Percentiles rank a stretch among this genome's conserved stretches.
Evolutionary conservation across 306 rosid genomes (phyloP).

Genomic region (Quercus ilex): DNA sequence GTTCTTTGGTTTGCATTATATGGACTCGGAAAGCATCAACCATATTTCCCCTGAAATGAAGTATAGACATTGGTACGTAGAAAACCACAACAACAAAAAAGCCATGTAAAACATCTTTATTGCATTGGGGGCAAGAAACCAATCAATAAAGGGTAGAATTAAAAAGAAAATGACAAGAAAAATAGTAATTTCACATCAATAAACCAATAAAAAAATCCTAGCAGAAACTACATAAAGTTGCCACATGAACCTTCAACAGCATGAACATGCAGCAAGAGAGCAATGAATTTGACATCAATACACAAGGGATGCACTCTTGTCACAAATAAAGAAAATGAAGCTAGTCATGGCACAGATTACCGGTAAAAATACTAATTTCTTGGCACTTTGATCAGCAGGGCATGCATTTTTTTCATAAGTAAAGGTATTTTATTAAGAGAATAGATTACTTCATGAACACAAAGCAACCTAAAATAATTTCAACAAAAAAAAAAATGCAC

Average conservation of each 20-base stretch:
- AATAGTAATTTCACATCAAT: neutral
- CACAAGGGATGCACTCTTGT: neutral
- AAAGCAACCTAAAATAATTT: too few species aligned
- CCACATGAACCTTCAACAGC: neutral
- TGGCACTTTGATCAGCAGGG: too few species aligned
- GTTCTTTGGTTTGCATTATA: constrained; percentile 97
- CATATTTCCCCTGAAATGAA: constrained; percentile 83
- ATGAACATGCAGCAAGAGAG: neutral
- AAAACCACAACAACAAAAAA: neutral
- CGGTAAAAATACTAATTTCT: neutral
- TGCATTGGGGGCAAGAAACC: neutral
- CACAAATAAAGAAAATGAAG: neutral
- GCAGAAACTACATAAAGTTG: neutral
- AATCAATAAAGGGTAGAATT: neutral
- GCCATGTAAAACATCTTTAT: neutral
- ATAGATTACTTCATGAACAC: too few species aligned
- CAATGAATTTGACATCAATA: neutral
- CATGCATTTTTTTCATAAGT: too few species aligned
- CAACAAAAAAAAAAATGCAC: too few species aligned
- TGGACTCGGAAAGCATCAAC: constrained; percentile 95
- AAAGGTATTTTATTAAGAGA: too few species aligned
- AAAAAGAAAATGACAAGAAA: neutral
- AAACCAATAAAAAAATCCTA: neutral
- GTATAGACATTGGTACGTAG: constrained; percentile 2
- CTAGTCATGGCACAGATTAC: neutral